These are phyloP conservation scores for Monilinia fructicola DNA, from an alignment of 2,329 filamentous ascomycete species.

Conservation along the genomic window DNA sequence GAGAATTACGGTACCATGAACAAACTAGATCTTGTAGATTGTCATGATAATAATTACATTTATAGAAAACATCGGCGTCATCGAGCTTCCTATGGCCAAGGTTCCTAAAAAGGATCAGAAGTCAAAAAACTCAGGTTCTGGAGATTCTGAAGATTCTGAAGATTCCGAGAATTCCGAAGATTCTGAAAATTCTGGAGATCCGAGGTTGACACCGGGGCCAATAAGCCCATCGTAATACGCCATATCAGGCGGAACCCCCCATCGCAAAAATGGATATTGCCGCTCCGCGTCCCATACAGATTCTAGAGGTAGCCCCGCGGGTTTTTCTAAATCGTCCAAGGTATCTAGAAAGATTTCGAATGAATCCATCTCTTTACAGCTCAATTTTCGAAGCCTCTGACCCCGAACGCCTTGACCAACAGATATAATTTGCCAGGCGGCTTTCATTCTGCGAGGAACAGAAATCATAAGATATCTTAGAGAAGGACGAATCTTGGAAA, in stretches of 20 bases:
- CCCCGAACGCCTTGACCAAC: background rate
- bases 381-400: background rate
- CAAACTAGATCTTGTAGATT: too few species aligned
- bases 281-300: background rate
- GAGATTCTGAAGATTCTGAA: too few species aligned
- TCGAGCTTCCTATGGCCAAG: too few species aligned
- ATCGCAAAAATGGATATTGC: background rate
- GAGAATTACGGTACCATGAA: too few species aligned
- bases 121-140: too few species aligned
- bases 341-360: background rate
- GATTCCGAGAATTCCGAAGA: too few species aligned
- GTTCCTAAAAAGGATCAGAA: too few species aligned
- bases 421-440: background rate
- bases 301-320: background rate
- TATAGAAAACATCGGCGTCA: too few species aligned
- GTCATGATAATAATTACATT: too few species aligned
- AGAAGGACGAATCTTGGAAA: background rate
- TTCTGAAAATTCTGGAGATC: too few species aligned
- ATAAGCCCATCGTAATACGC: background rate
- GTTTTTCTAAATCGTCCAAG: background rate
- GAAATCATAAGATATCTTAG: background rate
- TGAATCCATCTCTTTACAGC: background rate
- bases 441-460: background rate
- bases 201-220: too few species aligned
- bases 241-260: background rate